phyloP scores from a whole-genome alignment of 1,139 yeast species.

The Yamadazyma kanchanaburiensis region DNA sequence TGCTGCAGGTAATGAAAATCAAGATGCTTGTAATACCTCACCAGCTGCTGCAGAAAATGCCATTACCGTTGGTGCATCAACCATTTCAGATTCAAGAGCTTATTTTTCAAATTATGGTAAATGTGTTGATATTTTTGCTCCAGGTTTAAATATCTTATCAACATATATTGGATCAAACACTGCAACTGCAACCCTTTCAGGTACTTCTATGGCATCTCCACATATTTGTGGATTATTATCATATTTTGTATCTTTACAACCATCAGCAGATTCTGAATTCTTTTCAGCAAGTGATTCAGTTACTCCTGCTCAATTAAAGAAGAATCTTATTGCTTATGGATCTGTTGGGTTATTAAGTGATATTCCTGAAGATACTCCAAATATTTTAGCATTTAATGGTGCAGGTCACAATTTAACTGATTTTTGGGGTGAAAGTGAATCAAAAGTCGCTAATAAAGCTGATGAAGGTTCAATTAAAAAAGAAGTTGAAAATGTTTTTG shows the following conservation, averaged over 20 bases:
- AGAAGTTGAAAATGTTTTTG: slow-evolving; percentile 7
- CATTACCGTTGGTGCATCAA: slow-evolving; percentile 44
- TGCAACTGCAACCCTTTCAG: slow-evolving; percentile 34
- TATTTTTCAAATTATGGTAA: slow-evolving; percentile 42
- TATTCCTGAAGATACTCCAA: slow-evolving; percentile 74
- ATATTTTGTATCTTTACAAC: slow-evolving; percentile 40
- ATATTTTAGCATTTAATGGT: slow-evolving; percentile 88
- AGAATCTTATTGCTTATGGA: slow-evolving; percentile 34
- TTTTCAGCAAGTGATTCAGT: slow-evolving; percentile 45
- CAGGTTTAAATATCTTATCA: slow-evolving; percentile 40
- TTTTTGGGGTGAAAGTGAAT: slow-evolving; percentile 51
- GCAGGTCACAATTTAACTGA: slow-evolving; percentile 75
- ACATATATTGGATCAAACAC: slow-evolving; percentile 37
- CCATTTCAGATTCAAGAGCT: slow-evolving; percentile 34
- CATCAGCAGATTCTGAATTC: slow-evolving; percentile 39
- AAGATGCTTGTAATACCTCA: slow-evolving; percentile 41
- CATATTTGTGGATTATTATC: slow-evolving; percentile 41
- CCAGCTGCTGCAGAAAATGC: slow-evolving; percentile 44
- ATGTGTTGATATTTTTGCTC: slow-evolving; percentile 46
- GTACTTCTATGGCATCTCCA: slow-evolving; percentile 47
- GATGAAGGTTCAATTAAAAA: slow-evolving; percentile 1
- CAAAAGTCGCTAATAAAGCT: not conserved
- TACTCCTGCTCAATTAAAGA: slow-evolving; percentile 34
- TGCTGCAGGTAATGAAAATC: slow-evolving; percentile 45
- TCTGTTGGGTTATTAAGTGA: slow-evolving; percentile 35